phyloP scores from a whole-genome alignment of 1,284 basidiomycete genomes.

The Sporisorium sorghi region DNA sequence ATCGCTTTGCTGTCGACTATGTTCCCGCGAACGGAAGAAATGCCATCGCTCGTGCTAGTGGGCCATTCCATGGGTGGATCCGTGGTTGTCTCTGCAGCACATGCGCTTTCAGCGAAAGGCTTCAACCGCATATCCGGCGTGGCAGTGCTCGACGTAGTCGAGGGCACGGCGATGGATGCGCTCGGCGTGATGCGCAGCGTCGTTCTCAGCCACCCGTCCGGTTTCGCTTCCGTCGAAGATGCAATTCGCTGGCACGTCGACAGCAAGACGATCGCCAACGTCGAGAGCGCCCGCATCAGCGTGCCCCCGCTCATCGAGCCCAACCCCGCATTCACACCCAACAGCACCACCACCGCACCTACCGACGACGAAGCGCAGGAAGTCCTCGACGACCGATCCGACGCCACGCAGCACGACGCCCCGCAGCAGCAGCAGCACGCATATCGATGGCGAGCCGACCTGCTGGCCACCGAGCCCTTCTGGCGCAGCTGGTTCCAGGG shows the following conservation, averaged over 20 bases:
- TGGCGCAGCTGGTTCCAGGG: conserved; percentile 95
- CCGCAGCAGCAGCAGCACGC: conserved; percentile 13
- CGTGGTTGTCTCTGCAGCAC: conserved; percentile 54
- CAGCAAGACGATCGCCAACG: conserved; percentile 61
- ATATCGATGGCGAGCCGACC: conserved; percentile 82
- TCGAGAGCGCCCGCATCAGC: conserved; percentile 63
- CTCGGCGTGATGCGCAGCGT: conserved; percentile 89
- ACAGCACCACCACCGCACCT: background rate
- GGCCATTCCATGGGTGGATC: conserved; percentile 71
- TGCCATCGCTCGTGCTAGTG: conserved; percentile 57
- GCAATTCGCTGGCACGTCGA: conserved; percentile 93
- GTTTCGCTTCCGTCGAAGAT: conserved; percentile 83
- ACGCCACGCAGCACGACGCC: background rate
- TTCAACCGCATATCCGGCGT: conserved; percentile 77
- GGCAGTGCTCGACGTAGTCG: conserved; percentile 92
- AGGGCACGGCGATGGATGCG: conserved; percentile 94
- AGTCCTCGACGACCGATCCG: conserved; percentile 7
- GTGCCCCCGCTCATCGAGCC: conserved; percentile 60
- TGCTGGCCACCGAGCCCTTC: conserved; percentile 85
- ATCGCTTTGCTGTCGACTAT: conserved; percentile 43
- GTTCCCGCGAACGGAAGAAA: conserved; percentile 39
- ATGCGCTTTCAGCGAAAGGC: conserved; percentile 36
- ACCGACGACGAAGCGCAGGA: conserved; percentile 30
- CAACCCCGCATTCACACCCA: conserved; percentile 25
- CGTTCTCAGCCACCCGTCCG: conserved; percentile 83